A percentile compares a stretch with the other conserved stretches of the same genome.
These are phyloP conservation scores for Nakazawaea molendinolei DNA, from an alignment of 805 yeast genomes.

Conservation along the genomic window DNA sequence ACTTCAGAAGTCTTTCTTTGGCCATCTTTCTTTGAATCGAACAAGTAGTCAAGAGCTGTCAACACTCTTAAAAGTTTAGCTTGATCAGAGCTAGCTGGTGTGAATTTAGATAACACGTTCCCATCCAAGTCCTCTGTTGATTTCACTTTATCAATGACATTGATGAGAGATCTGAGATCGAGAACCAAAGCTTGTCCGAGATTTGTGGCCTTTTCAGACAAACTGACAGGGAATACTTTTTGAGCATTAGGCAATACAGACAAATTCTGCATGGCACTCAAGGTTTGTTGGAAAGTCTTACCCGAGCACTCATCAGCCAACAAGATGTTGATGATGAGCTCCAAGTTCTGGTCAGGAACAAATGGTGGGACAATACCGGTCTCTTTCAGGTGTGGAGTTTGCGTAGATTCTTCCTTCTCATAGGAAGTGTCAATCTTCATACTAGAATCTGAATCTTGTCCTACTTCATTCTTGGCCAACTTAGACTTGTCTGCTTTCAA, in stretches of 20 bases:
- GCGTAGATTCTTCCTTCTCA: slow-evolving; percentile 9
- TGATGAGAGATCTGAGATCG: slow-evolving; percentile 47
- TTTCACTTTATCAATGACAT: slow-evolving; percentile 31
- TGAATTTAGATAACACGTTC: slow-evolving; percentile 57
- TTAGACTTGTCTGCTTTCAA: slow-evolving; percentile 35
- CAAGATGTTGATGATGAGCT: slow-evolving; percentile 57
- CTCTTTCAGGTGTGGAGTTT: slow-evolving; percentile 21
- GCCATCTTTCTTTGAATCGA: slow-evolving; percentile 34
- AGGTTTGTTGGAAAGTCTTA: slow-evolving; percentile 75
- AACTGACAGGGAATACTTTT: slow-evolving; percentile 56
- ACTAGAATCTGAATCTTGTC: slow-evolving; percentile 11
- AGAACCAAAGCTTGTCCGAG: slow-evolving; percentile 48
- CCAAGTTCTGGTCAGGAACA: slow-evolving; percentile 57
- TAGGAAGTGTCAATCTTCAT: slow-evolving; percentile 4
- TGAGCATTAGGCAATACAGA: slow-evolving; percentile 56
- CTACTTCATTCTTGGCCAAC: slow-evolving; percentile 12
- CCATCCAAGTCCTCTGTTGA: slow-evolving; percentile 40
- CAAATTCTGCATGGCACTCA: slow-evolving; percentile 74
- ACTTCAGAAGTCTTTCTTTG: slow-evolving; percentile 24
- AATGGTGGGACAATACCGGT: slow-evolving; percentile 37
- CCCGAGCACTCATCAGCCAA: slow-evolving; percentile 81
- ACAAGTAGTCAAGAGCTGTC: slow-evolving; percentile 82
- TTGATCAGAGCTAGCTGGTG: slow-evolving; percentile 78
- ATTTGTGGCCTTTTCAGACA: slow-evolving; percentile 55
- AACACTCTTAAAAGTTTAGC: slow-evolving; percentile 79